Conservation (phyloP, 139 green algal species). For the Protoeuglena noctilucae region DNA sequence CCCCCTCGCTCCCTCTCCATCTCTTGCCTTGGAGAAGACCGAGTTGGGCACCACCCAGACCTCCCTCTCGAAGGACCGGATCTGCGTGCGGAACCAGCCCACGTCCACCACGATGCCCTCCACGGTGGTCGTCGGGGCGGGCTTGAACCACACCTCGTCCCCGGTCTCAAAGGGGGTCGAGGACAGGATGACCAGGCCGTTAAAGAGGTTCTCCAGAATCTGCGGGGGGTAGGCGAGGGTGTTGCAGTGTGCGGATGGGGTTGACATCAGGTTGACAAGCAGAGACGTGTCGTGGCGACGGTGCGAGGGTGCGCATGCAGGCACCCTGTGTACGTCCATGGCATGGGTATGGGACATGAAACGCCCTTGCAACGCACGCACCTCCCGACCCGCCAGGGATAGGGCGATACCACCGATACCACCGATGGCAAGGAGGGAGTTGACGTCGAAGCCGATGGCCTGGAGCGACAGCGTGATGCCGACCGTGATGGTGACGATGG, state of each 20-base stretch:
- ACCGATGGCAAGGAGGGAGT: constrained; percentile 2
- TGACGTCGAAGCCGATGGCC: constrained; percentile 1
- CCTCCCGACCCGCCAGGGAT: too few relatives aligned
- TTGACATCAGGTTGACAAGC: too few relatives aligned
- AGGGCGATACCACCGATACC: constrained; percentile 3
- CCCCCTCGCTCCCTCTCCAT: too few relatives aligned
- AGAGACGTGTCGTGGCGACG: too few relatives aligned
- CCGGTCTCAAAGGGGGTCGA: background rate
- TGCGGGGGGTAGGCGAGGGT: too few relatives aligned
- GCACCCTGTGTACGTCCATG: too few relatives aligned
- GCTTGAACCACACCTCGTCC: background rate
- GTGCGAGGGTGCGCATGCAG: too few relatives aligned
- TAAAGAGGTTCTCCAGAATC: constrained; percentile 3
- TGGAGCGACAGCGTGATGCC: background rate
- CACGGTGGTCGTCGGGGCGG: background rate
- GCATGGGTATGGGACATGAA: too few relatives aligned
- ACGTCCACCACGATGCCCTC: constrained; percentile 3
- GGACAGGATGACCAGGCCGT: constrained; percentile 1
- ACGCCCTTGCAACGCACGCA: too few relatives aligned
- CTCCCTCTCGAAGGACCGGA: constrained; percentile 3
- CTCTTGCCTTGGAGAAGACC: background rate
- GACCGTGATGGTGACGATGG: background rate
- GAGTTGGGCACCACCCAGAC: background rate
- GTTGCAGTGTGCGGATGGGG: too few relatives aligned
- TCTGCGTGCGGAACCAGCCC: constrained; percentile 2